Evolutionary conservation across 768 basidiomycete species (phyloP).

Genomic region (Russula virescens): DNA sequence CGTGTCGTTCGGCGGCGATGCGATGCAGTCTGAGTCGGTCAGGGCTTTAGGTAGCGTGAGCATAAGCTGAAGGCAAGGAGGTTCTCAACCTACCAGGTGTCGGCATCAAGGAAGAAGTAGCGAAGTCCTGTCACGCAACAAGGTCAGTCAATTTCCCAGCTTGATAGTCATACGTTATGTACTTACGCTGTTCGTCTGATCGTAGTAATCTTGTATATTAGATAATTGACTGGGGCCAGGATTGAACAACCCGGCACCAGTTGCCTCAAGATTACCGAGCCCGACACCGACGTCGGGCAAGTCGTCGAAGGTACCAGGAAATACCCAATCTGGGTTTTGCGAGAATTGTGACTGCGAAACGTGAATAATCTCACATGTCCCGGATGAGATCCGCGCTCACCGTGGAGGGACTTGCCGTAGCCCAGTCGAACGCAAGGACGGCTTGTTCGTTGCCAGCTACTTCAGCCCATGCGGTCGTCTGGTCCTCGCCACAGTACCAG

Average conservation of each 20-base stretch:
- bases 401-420: not conserved
- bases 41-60: not conserved
- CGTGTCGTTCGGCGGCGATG: not conserved
- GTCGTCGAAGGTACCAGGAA: not conserved
- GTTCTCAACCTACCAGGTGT: not conserved
- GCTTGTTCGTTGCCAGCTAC: not conserved
- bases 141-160: not conserved
- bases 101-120: not conserved
- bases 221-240: no score
- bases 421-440: not conserved
- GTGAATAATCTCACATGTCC: not conserved
- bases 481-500: not conserved
- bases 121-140: not conserved
- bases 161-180: not conserved
- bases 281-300: not conserved
- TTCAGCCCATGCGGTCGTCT: not conserved
- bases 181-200: not conserved
- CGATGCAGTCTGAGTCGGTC: not conserved
- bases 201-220: no score
- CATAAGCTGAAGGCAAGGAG: not conserved
- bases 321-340: not conserved
- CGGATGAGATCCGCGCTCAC: not conserved
- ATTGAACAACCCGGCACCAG: not conserved
- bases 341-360: not conserved
- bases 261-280: not conserved